phyloP scores from a whole-genome alignment of 148 eudicot species.

The Rhododendron molle region DNA sequence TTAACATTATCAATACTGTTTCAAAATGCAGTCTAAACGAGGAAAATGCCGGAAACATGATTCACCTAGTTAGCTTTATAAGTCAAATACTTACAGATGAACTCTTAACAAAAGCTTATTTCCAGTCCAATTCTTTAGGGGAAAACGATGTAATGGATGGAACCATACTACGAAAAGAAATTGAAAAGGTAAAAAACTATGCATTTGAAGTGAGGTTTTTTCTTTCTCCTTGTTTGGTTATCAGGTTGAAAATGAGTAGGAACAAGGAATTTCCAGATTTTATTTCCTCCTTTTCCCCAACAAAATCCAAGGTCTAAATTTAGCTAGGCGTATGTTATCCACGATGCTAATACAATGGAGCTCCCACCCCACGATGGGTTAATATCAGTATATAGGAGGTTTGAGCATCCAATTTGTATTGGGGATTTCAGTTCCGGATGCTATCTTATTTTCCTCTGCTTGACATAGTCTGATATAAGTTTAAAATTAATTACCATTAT shows the following conservation, averaged over 20 bases:
- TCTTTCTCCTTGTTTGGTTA: neutral
- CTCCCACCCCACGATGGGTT: neutral
- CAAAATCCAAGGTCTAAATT: neutral
- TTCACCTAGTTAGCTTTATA: neutral
- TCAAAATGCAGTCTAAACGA: neutral
- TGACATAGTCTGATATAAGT: neutral
- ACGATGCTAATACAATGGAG: neutral
- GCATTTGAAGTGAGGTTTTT: neutral
- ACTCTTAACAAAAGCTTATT: neutral
- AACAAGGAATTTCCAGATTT: neutral
- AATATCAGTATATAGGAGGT: neutral
- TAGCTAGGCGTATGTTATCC: neutral
- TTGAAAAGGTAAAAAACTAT: neutral
- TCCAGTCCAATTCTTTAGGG: neutral
- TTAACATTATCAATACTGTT: neutral
- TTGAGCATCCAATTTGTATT: no score
- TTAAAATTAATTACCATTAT: conserved; percentile 33
- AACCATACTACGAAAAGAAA: neutral
- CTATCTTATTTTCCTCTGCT: neutral
- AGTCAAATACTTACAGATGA: neutral
- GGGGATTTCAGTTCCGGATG: no score
- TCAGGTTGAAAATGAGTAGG: neutral
- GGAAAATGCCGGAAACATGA: neutral
- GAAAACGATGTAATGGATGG: no score
- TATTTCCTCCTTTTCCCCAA: neutral